phyloP scores from a whole-genome alignment of 257 asterid genomes.

The Plectranthus barbatus region DNA sequence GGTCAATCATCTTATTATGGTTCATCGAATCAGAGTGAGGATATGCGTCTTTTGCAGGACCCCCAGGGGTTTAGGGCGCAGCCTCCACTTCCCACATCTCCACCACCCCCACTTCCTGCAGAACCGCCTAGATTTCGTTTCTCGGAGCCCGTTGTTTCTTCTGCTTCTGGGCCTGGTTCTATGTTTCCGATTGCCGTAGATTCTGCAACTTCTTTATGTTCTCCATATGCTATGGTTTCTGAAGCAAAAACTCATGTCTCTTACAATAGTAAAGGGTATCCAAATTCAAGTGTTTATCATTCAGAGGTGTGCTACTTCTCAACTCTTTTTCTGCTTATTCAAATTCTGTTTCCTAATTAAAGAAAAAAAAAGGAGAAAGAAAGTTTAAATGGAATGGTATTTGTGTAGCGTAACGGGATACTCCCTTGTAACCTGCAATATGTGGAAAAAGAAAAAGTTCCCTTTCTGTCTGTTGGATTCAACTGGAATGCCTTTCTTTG shows the following conservation, averaged over 20 bases:
- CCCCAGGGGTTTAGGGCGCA: conserved; percentile 27
- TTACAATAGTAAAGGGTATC: conserved; percentile 25
- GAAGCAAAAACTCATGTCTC: conserved; percentile 26
- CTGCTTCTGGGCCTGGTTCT: conserved; percentile 37
- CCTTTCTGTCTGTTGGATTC: not conserved
- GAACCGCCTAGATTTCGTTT: conserved; percentile 38
- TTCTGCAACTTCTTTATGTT: conserved; percentile 30
- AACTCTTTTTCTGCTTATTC: not conserved
- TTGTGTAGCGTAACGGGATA: not conserved
- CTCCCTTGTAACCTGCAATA: not conserved
- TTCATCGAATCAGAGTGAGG: conserved; percentile 15
- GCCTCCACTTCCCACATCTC: conserved; percentile 74
- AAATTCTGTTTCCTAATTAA: conserved; percentile 2
- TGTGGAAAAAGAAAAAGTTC: not conserved
- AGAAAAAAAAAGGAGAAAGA: not conserved
- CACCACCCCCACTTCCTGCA: conserved; percentile 61
- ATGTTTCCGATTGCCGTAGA: conserved; percentile 32
- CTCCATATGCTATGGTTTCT: conserved; percentile 38
- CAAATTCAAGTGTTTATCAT: conserved; percentile 31
- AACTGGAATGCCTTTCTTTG: not conserved
- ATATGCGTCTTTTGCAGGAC: conserved; percentile 13
- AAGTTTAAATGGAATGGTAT: not conserved
- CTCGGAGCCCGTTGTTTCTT: conserved; percentile 27
- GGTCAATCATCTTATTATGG: conserved; percentile 21
- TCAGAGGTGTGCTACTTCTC: conserved; percentile 35